Evolutionary conservation across 306 rosid genomes (phyloP), one percentile per base, ranked within the genome.

Genomic region (Fragaria iinumae): DNA sequence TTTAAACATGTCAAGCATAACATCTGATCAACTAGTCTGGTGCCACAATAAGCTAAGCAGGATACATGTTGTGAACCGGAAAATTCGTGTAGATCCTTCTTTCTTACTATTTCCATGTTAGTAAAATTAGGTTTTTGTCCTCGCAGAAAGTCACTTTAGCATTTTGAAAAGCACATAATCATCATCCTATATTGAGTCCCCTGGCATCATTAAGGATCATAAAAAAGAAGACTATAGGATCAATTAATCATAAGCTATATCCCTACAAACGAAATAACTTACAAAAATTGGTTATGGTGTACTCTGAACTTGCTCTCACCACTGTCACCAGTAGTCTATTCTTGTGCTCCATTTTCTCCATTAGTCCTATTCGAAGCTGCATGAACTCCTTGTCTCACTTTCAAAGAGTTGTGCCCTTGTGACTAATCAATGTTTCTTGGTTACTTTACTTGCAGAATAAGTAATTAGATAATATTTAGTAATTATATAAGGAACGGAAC

Each of bases 11-110:
- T 86, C 96, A 17, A 87, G 89, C 67, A 69, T 96, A 62, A 89
- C 98, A 59, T 86, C 91, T 0, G 99, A 96, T 57, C 97, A 96
- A 76, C 89, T 96, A 23, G 80, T 88, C 66, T 96, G 99, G 99
- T 96, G 99, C 81, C 90, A 85, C 53, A 86, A 82, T 69, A 96
- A 92, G 85, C 78, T 96, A 64, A 84, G 79, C 75, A 89, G 83
- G 73, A 89, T 96, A 53, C 73, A 62, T 79, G 86, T 92, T 85
- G 79, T 84, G 34, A 87, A 91, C 34, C 47, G 84, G 71, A 91
- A 87, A 80, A 79, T 92, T 77, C 97, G 63, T 52, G 89, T 92
- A 72, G 93, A 92, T 32, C 90, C 92, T 25, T 82, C 99, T 23
- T 87, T 92, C 84, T 89, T 91, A 63, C 90, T 92, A 76, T 96